These are phyloP conservation scores for Colletotrichum navitas DNA, from an alignment of 2,329 filamentous ascomycete species.

Conservation along the genomic window DNA sequence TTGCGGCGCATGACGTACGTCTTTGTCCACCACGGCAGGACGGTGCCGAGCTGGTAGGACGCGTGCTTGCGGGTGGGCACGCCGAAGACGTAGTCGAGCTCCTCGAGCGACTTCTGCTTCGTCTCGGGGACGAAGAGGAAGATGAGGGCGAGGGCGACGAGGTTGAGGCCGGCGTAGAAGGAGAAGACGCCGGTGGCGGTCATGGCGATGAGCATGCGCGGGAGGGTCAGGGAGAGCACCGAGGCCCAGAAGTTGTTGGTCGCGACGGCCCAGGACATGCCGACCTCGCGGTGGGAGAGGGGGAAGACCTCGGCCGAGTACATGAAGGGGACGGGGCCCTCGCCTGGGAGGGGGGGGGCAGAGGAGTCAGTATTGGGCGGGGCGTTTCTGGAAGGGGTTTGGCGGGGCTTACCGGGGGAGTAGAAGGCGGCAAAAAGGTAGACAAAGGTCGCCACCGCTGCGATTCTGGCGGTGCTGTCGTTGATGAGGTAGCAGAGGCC, in stretches of 20 bases:
- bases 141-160: conserved; percentile 60
- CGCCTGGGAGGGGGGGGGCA: conserved; percentile 46
- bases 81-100: conserved; percentile 71
- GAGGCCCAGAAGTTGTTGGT: conserved; percentile 69
- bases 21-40: conserved; percentile 72
- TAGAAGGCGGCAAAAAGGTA: conserved; percentile 77
- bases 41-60: conserved; percentile 67
- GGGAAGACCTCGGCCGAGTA: conserved; percentile 75
- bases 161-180: conserved; percentile 62
- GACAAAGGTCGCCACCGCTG: conserved; percentile 70
- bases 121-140: conserved; percentile 65
- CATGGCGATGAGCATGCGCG: conserved; percentile 58
- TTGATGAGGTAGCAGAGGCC: conserved; percentile 55
- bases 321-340: conserved; percentile 72
- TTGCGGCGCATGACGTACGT: conserved; percentile 67
- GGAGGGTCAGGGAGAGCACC: conserved; percentile 65
- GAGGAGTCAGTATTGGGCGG: background rate
- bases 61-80: conserved; percentile 70
- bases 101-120: conserved; percentile 63
- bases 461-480: conserved; percentile 59
- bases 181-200: conserved; percentile 55
- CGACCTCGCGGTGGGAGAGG: conserved; percentile 72
- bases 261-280: conserved; percentile 73
- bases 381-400: no score
- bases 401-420: conserved; percentile 61